Evolutionary conservation across 202 grass and related monocot species (phyloP).

Genomic region (Saccharum hybrid): DNA sequence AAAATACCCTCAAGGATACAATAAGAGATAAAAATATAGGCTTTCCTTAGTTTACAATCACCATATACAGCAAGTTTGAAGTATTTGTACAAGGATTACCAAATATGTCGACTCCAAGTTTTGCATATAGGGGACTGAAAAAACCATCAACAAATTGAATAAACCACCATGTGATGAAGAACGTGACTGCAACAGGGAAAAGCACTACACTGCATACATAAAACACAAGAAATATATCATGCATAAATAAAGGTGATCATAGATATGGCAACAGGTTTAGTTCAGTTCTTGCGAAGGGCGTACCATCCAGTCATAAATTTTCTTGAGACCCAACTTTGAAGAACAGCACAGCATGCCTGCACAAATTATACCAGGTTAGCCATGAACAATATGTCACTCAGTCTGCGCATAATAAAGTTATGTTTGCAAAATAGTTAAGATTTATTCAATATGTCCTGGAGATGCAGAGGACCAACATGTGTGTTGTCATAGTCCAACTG

Average conservation of each 20-base stretch:
- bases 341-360: slow-evolving; percentile 95
- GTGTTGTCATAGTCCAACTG: not conserved
- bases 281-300: slow-evolving; percentile 29
- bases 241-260: slow-evolving; percentile 25
- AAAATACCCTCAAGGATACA: not conserved
- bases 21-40: not conserved
- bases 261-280: slow-evolving; percentile 35
- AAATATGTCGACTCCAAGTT: slow-evolving; percentile 89
- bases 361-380: slow-evolving; percentile 39
- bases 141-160: slow-evolving; percentile 99
- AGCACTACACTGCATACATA: slow-evolving; percentile 81
- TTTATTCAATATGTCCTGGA: not conserved
- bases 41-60: slow-evolving; percentile 14
- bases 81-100: slow-evolving; percentile 55
- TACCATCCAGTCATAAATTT: slow-evolving; percentile 99
- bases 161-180: slow-evolving; percentile 99
- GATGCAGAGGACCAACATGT: not conserved
- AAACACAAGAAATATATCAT: slow-evolving; percentile 35
- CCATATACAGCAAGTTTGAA: slow-evolving; percentile 15
- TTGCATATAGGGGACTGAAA: slow-evolving; percentile 94
- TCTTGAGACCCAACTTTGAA: slow-evolving; percentile 98
- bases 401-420: not conserved
- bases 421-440: not conserved
- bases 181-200: slow-evolving; percentile 95
- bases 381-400: slow-evolving; percentile 5